A percentile compares a stretch with the other conserved stretches of the same genome.
Conservation (phyloP, 805 yeast genomes). For the Kodamaea kaohsiungensis region DNA sequence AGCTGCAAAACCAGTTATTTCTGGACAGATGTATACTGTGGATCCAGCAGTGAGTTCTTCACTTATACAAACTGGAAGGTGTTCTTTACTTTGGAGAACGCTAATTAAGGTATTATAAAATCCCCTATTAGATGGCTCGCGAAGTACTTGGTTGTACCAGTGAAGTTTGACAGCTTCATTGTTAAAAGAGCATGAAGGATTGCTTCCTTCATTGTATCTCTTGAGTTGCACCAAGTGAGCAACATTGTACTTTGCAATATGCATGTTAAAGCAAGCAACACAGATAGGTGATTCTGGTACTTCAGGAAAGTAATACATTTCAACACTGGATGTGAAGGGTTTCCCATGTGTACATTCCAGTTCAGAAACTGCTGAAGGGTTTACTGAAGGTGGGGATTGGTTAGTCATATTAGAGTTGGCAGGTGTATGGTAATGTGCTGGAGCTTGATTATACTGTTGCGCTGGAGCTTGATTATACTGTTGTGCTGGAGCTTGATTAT, state of each 20-base stretch:
- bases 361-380: background rate
- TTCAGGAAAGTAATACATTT: background rate
- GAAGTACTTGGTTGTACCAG: background rate
- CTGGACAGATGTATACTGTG: background rate
- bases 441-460: background rate
- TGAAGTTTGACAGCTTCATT: background rate
- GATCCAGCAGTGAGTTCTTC: background rate
- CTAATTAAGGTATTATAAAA: background rate
- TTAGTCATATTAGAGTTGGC: no score
- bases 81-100: background rate
- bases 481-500: background rate
- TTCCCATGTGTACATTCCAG: background rate
- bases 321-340: background rate
- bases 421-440: no score
- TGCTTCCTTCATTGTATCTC: background rate
- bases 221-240: background rate
- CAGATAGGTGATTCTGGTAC: background rate
- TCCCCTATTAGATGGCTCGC: background rate
- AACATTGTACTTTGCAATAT: background rate
- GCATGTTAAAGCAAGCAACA: background rate
- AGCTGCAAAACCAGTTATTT: background rate
- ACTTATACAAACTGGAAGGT: background rate
- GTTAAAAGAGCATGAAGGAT: background rate
- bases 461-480: background rate
- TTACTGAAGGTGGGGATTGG: background rate